Evolutionary conservation across 116 monocot species (phyloP).

Genomic region (Iris pallida): DNA sequence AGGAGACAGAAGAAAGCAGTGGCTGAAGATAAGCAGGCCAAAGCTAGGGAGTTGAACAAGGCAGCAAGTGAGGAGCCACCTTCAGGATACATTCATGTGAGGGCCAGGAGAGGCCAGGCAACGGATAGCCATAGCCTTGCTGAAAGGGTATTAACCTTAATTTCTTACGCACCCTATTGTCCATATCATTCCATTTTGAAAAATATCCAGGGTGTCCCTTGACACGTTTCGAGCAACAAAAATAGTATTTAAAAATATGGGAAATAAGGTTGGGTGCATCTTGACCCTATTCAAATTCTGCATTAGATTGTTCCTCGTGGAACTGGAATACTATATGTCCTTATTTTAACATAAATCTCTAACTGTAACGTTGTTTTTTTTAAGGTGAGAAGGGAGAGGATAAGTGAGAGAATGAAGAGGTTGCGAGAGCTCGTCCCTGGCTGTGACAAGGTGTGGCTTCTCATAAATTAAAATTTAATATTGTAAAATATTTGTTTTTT

Average conservation of each 20-base stretch:
- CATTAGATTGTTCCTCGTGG: too few relatives aligned
- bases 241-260: too few relatives aligned
- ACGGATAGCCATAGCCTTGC: conserved; percentile 15
- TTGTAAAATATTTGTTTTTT: not conserved
- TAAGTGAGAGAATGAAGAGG: conserved; percentile 48
- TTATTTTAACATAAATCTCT: too few relatives aligned
- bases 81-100: conserved; percentile 30
- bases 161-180: too few relatives aligned
- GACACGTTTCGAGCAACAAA: too few relatives aligned
- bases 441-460: conserved; percentile 35
- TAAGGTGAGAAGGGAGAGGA: conserved; percentile 58
- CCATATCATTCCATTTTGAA: too few relatives aligned
- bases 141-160: conserved; percentile 5
- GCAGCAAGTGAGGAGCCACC: conserved; percentile 2
- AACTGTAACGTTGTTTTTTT: not conserved
- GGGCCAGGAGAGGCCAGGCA: conserved; percentile 17
- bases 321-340: too few relatives aligned
- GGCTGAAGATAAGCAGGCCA: not conserved
- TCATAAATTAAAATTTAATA: not conserved
- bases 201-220: too few relatives aligned
- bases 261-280: too few relatives aligned
- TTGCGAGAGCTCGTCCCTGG: conserved; percentile 63
- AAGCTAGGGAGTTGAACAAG: conserved; percentile 15
- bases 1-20: conserved; percentile 3
- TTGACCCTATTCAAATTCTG: too few relatives aligned